Evolutionary conservation across 192 early-diverging fungal genomes (phyloP).

Genomic region (Gonapodya prolifera): DNA sequence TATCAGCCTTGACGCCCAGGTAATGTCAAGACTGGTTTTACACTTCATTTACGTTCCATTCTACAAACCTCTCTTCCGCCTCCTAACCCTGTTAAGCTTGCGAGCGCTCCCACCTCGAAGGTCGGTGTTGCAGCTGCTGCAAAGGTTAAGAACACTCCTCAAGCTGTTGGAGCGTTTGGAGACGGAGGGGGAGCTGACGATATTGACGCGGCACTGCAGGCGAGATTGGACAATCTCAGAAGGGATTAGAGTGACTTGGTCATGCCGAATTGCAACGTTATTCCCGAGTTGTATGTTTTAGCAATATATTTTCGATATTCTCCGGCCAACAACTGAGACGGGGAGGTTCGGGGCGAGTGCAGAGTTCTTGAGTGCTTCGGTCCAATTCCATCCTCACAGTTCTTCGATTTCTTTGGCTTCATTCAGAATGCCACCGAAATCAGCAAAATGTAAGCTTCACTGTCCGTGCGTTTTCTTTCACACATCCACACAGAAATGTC

Average conservation of each 20-base stretch:
- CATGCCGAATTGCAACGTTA: too few species aligned
- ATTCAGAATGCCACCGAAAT: too few species aligned
- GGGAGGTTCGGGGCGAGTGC: not conserved
- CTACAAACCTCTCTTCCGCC: not conserved
- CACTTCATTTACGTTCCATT: not conserved
- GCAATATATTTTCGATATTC: too few species aligned
- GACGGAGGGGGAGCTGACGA: not conserved
- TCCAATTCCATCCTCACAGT: too few species aligned
- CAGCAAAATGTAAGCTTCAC: too few species aligned
- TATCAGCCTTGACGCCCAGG: conserved; percentile 59
- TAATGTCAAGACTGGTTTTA: conserved; percentile 14
- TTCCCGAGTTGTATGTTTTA: too few species aligned
- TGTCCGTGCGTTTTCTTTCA: too few species aligned
- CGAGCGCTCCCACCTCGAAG: conserved; percentile 15
- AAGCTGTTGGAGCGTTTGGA: conserved; percentile 13
- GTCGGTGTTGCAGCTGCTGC: conserved; percentile 12
- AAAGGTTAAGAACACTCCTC: not conserved
- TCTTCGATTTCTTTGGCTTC: too few species aligned
- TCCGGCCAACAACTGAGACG: too few species aligned
- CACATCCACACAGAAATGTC: not conserved
- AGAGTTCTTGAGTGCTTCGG: too few species aligned
- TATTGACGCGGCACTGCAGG: conserved; percentile 61
- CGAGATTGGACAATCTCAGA: conserved; percentile 76
- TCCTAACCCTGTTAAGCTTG: conserved; percentile 14
- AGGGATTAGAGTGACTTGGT: conserved; percentile 47